Percentiles rank a stretch among this genome's conserved stretches.
phyloP scores from a whole-genome alignment of 2,329 filamentous ascomycete genomes.

The Fusarium heterosporum region DNA sequence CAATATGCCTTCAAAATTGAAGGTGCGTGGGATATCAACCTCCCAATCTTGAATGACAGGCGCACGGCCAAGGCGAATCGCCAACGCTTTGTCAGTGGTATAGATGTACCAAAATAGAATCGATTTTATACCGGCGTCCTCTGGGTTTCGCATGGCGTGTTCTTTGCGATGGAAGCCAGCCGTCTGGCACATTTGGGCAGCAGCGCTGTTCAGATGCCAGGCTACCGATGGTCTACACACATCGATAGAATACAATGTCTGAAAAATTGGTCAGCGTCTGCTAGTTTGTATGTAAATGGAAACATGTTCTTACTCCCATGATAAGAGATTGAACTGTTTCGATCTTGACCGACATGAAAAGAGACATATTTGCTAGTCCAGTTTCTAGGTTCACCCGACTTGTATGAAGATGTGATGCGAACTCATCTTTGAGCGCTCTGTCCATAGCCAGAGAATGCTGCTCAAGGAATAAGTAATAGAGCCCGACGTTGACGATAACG shows the following conservation, averaged over 20 bases:
- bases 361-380: slow-evolving; percentile 62
- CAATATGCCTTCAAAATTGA: slow-evolving; percentile 57
- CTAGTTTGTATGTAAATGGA: not conserved
- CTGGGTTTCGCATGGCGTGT: slow-evolving; percentile 48
- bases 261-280: slow-evolving; percentile 8
- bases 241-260: slow-evolving; percentile 73
- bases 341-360: slow-evolving; percentile 66
- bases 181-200: slow-evolving; percentile 70
- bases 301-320: slow-evolving; percentile 61
- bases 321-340: slow-evolving; percentile 69
- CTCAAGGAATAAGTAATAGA: slow-evolving; percentile 64
- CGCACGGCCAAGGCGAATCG: slow-evolving; percentile 69
- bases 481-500: slow-evolving; percentile 61
- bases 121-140: slow-evolving; percentile 52
- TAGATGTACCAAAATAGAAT: slow-evolving; percentile 66
- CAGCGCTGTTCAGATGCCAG: slow-evolving; percentile 71
- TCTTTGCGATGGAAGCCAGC: slow-evolving; percentile 68
- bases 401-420: slow-evolving; percentile 54
- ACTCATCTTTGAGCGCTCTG: slow-evolving; percentile 50
- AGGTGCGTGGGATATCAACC: slow-evolving; percentile 61
- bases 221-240: slow-evolving; percentile 71
- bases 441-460: slow-evolving; percentile 53
- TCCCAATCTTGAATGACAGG: slow-evolving; percentile 70
- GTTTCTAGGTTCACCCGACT: slow-evolving; percentile 64
- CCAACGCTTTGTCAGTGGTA: slow-evolving; percentile 68